Conservation (phyloP, 208 protist species). For the Tritrichomonas musculus region DNA sequence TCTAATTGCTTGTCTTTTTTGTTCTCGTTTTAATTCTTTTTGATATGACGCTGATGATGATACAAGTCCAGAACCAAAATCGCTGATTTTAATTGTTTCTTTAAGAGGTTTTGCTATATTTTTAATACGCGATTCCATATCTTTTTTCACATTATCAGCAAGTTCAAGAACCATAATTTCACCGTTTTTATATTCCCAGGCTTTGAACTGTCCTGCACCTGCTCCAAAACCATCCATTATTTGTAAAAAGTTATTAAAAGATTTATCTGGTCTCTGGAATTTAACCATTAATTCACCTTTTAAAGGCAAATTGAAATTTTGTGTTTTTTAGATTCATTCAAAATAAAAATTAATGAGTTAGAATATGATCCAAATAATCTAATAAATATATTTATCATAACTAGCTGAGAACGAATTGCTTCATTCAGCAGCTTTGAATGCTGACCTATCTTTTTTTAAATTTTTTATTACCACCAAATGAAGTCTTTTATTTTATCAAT, state of each 20-base stretch:
- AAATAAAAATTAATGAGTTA: too few species aligned
- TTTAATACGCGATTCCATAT: background rate
- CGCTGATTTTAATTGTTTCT: background rate
- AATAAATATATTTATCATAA: too few species aligned
- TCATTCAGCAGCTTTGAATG: too few species aligned
- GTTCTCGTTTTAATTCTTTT: background rate
- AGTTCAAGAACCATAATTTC: slow-evolving; percentile 11
- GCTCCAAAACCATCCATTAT: background rate
- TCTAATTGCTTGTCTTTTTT: background rate
- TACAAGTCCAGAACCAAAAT: slow-evolving; percentile 21
- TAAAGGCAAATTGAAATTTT: too few species aligned
- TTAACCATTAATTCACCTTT: too few species aligned
- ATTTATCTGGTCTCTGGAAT: too few species aligned
- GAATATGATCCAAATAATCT: too few species aligned
- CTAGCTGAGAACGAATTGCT: too few species aligned
- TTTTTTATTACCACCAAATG: too few species aligned
- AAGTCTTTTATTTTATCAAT: too few species aligned
- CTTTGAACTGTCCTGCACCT: background rate
- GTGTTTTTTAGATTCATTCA: too few species aligned
- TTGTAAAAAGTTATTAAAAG: background rate
- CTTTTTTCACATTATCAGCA: background rate
- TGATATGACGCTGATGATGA: background rate
- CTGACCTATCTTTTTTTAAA: too few species aligned
- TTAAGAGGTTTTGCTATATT: background rate
- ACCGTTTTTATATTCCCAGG: background rate